These are phyloP conservation scores for Gloeostereum incarnatum DNA, from an alignment of 768 basidiomycete genomes.

Conservation along the genomic window DNA sequence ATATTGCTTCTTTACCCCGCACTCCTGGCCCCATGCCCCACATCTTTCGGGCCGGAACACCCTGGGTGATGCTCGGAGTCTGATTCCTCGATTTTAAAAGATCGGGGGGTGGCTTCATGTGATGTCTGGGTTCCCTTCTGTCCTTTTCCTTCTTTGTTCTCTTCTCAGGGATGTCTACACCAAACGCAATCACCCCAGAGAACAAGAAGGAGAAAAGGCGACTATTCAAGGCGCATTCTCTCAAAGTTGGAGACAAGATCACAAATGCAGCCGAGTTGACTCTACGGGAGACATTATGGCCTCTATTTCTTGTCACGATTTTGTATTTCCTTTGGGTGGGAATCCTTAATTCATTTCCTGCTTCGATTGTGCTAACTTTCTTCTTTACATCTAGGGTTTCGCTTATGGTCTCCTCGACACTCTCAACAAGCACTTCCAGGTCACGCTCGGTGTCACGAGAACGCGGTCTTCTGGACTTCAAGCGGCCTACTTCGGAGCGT, in stretches of 20 bases:
- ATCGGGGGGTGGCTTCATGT: no score
- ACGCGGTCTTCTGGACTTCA: conserved; percentile 24
- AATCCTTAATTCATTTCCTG: background rate
- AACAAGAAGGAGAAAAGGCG: background rate
- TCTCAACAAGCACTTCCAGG: conserved; percentile 25
- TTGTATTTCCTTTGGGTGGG: conserved; percentile 25
- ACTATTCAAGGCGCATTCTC: conserved; percentile 17
- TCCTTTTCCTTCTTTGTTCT: no score
- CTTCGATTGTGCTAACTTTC: no score
- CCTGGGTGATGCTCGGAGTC: no score
- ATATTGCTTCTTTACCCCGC: no score
- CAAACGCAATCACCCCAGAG: no score
- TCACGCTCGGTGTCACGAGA: conserved; percentile 20
- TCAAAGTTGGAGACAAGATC: conserved; percentile 21
- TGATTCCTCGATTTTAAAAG: no score
- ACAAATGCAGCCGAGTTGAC: conserved; percentile 22
- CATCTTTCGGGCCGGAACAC: no score
- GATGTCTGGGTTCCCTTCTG: no score
- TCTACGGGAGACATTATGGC: conserved; percentile 20
- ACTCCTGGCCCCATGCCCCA: no score
- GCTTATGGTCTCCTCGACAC: conserved; percentile 24
- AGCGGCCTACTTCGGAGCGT: conserved; percentile 25
- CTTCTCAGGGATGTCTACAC: no score
- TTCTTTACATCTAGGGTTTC: conserved; percentile 15
- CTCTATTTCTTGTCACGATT: conserved; percentile 24